A percentile compares a stretch with the other conserved stretches of the same genome.
These are phyloP conservation scores for Pisolithus marmoratus DNA, from an alignment of 768 basidiomycete species.

Conservation along the genomic window DNA sequence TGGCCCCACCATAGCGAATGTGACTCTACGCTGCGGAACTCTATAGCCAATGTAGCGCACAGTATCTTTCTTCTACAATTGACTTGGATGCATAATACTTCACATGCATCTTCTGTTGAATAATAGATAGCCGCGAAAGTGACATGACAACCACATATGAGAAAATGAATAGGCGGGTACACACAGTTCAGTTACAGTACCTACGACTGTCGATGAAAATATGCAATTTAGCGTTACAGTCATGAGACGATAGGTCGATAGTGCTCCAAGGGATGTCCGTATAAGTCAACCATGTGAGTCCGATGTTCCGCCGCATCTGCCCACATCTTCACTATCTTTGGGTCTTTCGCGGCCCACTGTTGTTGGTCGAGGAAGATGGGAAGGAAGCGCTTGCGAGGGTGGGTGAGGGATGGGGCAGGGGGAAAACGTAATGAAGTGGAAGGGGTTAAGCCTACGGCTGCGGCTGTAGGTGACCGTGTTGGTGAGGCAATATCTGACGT, in stretches of 20 bases:
- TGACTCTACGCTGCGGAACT: no score
- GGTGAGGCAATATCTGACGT: background rate
- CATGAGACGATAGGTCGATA: no score
- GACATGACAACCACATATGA: no score
- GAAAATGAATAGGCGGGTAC: background rate
- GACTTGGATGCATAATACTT: no score
- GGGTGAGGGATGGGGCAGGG: slow-evolving; percentile 2
- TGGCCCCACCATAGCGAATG: no score
- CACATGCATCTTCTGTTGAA: no score
- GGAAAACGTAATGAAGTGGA: background rate
- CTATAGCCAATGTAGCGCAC: no score
- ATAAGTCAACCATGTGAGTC: slow-evolving; percentile 9
- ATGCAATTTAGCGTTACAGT: no score
- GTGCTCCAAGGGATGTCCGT: slow-evolving; percentile 12
- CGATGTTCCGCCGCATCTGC: slow-evolving; percentile 9
- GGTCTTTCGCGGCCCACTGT: slow-evolving; percentile 43
- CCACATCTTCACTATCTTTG: slow-evolving; percentile 27
- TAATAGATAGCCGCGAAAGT: no score
- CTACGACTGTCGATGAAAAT: no score
- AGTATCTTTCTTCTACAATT: no score
- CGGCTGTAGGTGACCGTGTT: background rate
- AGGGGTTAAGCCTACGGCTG: background rate
- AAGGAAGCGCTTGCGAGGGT: slow-evolving; percentile 35
- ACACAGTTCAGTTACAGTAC: slow-evolving; percentile 6
- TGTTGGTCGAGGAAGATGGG: slow-evolving; percentile 45